phyloP scores from a whole-genome alignment of 2,329 filamentous ascomycete species.

The Exophiala lecanii-corni region DNA sequence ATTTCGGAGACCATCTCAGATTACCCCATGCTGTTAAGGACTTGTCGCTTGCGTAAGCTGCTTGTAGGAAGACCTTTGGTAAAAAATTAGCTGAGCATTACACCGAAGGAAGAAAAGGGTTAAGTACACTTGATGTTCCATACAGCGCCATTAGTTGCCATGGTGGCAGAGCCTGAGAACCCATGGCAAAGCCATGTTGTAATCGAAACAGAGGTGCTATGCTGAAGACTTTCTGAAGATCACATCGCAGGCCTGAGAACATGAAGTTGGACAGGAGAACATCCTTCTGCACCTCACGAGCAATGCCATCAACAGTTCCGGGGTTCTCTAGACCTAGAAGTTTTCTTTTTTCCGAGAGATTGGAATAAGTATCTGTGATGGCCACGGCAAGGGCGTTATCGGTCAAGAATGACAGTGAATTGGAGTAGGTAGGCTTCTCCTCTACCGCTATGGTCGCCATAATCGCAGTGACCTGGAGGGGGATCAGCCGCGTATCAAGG shows the following conservation, averaged over 20 bases:
- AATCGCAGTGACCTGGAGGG: constrained; percentile 6
- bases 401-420: constrained; percentile 61
- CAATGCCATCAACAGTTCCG: constrained; percentile 83
- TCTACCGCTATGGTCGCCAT: constrained; percentile 36
- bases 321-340: constrained; percentile 88
- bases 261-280: constrained; percentile 94
- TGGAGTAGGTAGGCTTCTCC: constrained; percentile 29
- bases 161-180: constrained; percentile 79
- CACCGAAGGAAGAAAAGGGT: background rate
- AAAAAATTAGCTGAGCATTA: constrained; percentile 14
- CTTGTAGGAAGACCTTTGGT: constrained; percentile 84
- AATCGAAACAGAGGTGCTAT: constrained; percentile 92
- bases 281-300: constrained; percentile 91
- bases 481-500: background rate
- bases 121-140: constrained; percentile 78
- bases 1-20: constrained; percentile 74
- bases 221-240: constrained; percentile 95
- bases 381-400: constrained; percentile 68
- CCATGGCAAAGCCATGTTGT: constrained; percentile 94
- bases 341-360: constrained; percentile 79
- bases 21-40: constrained; percentile 85
- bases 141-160: constrained; percentile 95
- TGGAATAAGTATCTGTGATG: constrained; percentile 71
- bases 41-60: constrained; percentile 89
- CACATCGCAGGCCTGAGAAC: constrained; percentile 92